Conservation (phyloP, 768 basidiomycete genomes). For the Termitomyces eurrhizus region DNA sequence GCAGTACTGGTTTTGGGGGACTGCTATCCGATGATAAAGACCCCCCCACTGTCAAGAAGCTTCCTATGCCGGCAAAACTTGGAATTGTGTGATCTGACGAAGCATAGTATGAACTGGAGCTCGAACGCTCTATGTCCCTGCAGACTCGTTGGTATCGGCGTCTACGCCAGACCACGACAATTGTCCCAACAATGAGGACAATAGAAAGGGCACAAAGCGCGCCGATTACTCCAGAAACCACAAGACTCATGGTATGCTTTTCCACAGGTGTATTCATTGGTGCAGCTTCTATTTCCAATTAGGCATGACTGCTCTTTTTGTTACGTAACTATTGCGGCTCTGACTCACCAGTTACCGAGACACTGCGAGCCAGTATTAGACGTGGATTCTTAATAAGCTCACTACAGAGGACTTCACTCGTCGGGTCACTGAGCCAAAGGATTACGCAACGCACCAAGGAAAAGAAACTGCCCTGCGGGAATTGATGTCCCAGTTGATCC, state of each 20-base stretch:
- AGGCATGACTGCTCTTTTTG: not conserved
- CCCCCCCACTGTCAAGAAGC: not conserved
- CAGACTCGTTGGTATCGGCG: not conserved
- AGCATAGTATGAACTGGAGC: constrained; percentile 3
- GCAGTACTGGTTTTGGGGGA: not conserved
- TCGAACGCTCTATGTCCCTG: constrained; percentile 3
- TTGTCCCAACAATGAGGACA: constrained; percentile 1
- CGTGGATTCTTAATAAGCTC: not conserved
- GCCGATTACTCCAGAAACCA: constrained; percentile 11
- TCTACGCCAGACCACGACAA: constrained; percentile 5
- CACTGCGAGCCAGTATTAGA: not conserved
- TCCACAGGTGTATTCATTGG: not conserved
- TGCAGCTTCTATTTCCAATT: not conserved
- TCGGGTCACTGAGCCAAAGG: not conserved
- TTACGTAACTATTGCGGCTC: not conserved
- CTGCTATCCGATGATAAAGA: not conserved
- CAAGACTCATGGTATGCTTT: constrained; percentile 5
- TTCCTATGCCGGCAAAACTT: constrained; percentile 9
- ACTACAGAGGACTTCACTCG: not conserved
- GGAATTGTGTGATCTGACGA: constrained; percentile 1
- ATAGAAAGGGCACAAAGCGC: constrained; percentile 10
- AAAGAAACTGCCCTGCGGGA: not conserved
- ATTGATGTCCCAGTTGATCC: not conserved
- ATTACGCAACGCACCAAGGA: not conserved
- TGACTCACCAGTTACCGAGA: not conserved